Base-by-base conservation (phyloP, 1,284 basidiomycete genomes). In the Microbotryum scabiosae region DNA sequence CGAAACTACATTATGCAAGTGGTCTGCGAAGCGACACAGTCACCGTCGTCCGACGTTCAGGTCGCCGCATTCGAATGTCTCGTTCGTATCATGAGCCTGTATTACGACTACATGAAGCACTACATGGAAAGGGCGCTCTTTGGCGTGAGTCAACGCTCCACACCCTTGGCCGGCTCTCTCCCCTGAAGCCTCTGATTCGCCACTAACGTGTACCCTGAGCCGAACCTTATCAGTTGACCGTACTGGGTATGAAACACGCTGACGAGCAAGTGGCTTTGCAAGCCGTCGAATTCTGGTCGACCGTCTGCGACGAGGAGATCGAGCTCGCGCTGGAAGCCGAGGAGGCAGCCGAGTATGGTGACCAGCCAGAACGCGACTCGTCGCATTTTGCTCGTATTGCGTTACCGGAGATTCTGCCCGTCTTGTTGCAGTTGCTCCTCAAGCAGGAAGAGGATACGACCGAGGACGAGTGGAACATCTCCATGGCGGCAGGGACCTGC, bases 1-100 rank as follows among this genome's bases (percentile, higher is more conserved):
- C 85, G 94, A 57, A 98, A 97, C 78, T 98, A 97, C 79, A 98
- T 99, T 77, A 98, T 98, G 96, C 96, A 99, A 79, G 92, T 98
- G 55, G 90, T 98, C 28, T 99, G 94, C 75, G 96, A 98, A 75
- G 96, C 94, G 1, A 98, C 96, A 1, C 96, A 98, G 76, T 91
- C 85, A 69, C 66, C 81, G 2, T 77, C 84, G 5, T 82, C 87
- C 20, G 76, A 82, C 50, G 91, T 97, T 56, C 91, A 97, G 79
- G 86, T 93, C 25, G 89, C 84, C 45, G 87, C 93, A 1, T 99
- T 96, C 73, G 92, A 97, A 75, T 93, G 90, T 76, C 79, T 99
- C 20, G 96, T 98, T 51, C 84, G 86, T 71, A 94, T 97, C 74
- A 98, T 99, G 96, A 85, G 87, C 69, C 78, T 97, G 60, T 99